Evolutionary conservation across 192 early-diverging fungal genomes (phyloP).

Genomic region (Bifiguratus adelaidae): DNA sequence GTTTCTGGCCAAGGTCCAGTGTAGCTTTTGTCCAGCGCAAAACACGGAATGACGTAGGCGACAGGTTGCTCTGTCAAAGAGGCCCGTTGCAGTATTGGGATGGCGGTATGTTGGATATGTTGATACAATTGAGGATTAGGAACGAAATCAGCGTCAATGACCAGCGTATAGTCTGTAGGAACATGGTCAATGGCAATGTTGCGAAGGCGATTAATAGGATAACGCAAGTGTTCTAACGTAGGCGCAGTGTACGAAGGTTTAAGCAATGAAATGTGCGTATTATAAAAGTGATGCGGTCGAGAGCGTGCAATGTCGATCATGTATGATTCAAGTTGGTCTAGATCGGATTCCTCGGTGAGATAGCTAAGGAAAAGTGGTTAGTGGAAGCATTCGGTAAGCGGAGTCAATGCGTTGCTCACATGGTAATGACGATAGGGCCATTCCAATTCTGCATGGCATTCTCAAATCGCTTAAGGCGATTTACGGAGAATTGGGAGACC

Average conservation of each 20-base stretch:
- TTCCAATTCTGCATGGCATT: slow-evolving; percentile 23
- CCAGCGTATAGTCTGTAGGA: slow-evolving; percentile 28
- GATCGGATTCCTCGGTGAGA: slow-evolving; percentile 24
- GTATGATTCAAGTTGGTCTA: slow-evolving; percentile 20
- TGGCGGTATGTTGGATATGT: slow-evolving; percentile 5
- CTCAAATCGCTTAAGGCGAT: slow-evolving; percentile 32
- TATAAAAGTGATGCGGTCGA: slow-evolving; percentile 9
- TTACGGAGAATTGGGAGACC: slow-evolving; percentile 39
- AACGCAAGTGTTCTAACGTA: slow-evolving; percentile 14
- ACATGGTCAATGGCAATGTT: slow-evolving; percentile 30
- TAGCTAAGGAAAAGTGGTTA: slow-evolving; percentile 16
- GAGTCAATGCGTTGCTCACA: slow-evolving; percentile 9
- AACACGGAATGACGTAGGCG: slow-evolving; percentile 35
- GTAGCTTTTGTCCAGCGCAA: slow-evolving; percentile 26
- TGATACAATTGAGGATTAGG: slow-evolving; percentile 25
- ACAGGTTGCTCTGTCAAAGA: slow-evolving; percentile 2
- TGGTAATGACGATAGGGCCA: slow-evolving; percentile 33
- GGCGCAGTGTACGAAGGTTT: slow-evolving; percentile 29
- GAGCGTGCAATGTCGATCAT: slow-evolving; percentile 15
- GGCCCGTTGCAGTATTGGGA: slow-evolving; percentile 7
- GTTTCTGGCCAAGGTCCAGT: slow-evolving; percentile 1
- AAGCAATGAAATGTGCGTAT: slow-evolving; percentile 19
- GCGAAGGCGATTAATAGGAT: slow-evolving; percentile 40
- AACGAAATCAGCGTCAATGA: slow-evolving; percentile 44
- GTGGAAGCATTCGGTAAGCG: not conserved